phyloP scores from a whole-genome alignment of 805 yeast species.

The Ogataea sp. region DNA sequence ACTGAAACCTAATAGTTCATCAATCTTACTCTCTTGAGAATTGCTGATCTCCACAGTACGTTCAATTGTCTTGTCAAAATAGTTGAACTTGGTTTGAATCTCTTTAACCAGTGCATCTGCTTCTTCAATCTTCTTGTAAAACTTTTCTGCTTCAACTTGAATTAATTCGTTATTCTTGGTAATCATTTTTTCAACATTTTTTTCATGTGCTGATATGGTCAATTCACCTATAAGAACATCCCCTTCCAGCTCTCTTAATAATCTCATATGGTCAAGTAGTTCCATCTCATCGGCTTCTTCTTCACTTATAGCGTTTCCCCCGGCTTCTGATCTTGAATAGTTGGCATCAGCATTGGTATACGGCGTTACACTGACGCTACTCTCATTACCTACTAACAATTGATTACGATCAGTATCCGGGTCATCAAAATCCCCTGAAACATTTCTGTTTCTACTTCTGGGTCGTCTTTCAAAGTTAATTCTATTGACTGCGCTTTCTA shows the following conservation, averaged over 20 bases:
- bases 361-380: too few species aligned
- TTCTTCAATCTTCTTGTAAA: conserved; percentile 11
- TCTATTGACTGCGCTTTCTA: not conserved
- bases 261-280: conserved; percentile 1
- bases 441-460: not conserved
- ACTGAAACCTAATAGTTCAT: conserved; percentile 50
- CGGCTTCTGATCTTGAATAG: not conserved
- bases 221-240: not conserved
- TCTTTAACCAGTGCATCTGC: conserved; percentile 8
- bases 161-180: conserved; percentile 9
- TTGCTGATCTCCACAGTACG: conserved; percentile 13
- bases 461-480: not conserved
- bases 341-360: not conserved
- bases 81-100: not conserved
- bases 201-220: not conserved
- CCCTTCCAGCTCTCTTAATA: not conserved
- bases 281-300: conserved; percentile 2
- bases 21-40: conserved; percentile 36
- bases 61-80: conserved; percentile 9
- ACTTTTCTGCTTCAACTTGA: conserved; percentile 3
- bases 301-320: not conserved
- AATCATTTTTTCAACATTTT: conserved; percentile 10
- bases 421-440: not conserved
- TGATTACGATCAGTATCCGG: too few species aligned
- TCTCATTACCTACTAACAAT: too few species aligned